These are phyloP conservation scores for Neonectria magnoliae DNA, from an alignment of 2,329 filamentous ascomycete species.

Conservation along the genomic window DNA sequence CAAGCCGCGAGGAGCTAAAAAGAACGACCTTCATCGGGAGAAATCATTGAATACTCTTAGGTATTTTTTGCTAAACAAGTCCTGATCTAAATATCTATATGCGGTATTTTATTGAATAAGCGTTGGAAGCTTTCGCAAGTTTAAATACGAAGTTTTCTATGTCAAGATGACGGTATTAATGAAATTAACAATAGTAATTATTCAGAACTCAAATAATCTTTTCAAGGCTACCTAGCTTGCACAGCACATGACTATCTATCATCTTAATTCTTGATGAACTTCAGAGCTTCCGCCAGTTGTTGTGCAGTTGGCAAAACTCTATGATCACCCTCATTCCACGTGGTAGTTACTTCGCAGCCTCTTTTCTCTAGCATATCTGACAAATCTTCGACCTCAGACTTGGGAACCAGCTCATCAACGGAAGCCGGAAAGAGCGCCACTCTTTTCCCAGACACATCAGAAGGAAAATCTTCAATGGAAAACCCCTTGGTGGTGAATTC, in stretches of 20 bases:
- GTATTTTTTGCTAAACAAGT: too few species aligned
- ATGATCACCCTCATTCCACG: slow-evolving; percentile 15
- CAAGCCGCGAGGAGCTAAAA: too few species aligned
- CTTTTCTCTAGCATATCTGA: neutral
- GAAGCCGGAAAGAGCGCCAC: slow-evolving; percentile 6
- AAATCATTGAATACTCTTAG: too few species aligned
- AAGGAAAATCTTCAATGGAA: neutral
- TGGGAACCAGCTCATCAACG: slow-evolving; percentile 7
- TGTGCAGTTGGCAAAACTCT: neutral
- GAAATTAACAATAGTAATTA: too few species aligned
- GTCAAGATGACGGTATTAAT: too few species aligned
- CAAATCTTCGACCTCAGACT: neutral
- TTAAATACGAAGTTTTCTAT: too few species aligned
- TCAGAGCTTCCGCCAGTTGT: neutral
- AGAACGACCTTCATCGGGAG: too few species aligned
- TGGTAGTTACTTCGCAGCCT: neutral
- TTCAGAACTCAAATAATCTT: neutral
- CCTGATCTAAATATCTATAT: too few species aligned
- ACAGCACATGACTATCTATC: neutral
- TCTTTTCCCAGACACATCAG: neutral
- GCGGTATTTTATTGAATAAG: too few species aligned
- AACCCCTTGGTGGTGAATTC: slow-evolving; percentile 6
- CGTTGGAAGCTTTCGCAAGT: too few species aligned
- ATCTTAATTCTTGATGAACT: neutral
- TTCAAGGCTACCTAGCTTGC: neutral